A percentile compares a stretch with the other conserved stretches of the same genome.
phyloP scores from a whole-genome alignment of 495 filamentous ascomycete species.

The Penicillium herquei region DNA sequence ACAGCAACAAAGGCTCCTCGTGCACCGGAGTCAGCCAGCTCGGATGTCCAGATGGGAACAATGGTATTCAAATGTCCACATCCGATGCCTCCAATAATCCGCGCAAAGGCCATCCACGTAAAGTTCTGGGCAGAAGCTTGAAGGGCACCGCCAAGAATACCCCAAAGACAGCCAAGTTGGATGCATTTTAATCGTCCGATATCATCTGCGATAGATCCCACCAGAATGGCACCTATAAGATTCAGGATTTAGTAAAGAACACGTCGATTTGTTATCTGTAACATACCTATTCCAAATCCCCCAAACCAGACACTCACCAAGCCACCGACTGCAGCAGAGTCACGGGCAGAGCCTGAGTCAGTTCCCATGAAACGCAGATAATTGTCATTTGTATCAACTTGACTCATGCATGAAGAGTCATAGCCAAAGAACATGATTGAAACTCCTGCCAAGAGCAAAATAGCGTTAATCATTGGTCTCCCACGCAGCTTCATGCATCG shows the following conservation, averaged over 20 bases:
- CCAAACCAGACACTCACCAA: conserved; percentile 29
- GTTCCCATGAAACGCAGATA: conserved; percentile 30
- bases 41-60: conserved; percentile 42
- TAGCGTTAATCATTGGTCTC: conserved; percentile 19
- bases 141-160: conserved; percentile 44
- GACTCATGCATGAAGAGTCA: conserved; percentile 37
- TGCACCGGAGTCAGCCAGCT: conserved; percentile 25
- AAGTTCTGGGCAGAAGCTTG: conserved; percentile 44
- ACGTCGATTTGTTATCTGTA: background rate
- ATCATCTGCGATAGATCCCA: conserved; percentile 35
- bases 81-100: conserved; percentile 51
- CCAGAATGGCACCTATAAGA: conserved; percentile 8
- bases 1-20: conserved; percentile 25
- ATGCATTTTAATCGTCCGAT: conserved; percentile 48
- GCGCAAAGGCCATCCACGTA: conserved; percentile 46
- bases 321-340: conserved; percentile 25
- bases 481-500: conserved; percentile 24
- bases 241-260: background rate
- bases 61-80: conserved; percentile 44
- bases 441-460: conserved; percentile 20
- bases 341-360: conserved; percentile 12
- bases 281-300: conserved; percentile 21
- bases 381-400: conserved; percentile 36
- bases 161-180: conserved; percentile 45
- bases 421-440: conserved; percentile 41